A percentile compares a stretch with the other conserved stretches of the same genome.
These are phyloP conservation scores for Vigna mungo DNA, from an alignment of 306 rosid genomes.

Conservation along the genomic window DNA sequence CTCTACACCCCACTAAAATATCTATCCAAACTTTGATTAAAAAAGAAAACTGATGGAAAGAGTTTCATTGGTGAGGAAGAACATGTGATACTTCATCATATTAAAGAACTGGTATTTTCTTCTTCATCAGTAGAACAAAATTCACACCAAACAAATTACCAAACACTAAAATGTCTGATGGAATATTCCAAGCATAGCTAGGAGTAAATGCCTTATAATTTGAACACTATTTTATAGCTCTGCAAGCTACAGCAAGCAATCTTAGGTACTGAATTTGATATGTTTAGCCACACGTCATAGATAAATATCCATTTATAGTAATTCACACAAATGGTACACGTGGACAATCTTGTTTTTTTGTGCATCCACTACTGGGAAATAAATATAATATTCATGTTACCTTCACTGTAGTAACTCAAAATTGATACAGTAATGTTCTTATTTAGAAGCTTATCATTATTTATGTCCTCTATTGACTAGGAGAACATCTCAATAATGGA, in stretches of 20 bases:
- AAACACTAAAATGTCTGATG: background rate
- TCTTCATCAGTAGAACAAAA: conserved; percentile 10
- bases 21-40: conserved; percentile 1
- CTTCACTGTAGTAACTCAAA: background rate
- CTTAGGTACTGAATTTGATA: conserved; percentile 6
- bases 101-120: background rate
- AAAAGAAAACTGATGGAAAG: background rate
- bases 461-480: background rate
- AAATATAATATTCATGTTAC: background rate
- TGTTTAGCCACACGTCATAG: background rate
- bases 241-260: background rate
- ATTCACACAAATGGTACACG: background rate
- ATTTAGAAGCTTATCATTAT: background rate
- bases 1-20: conserved; percentile 24
- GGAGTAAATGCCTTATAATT: background rate
- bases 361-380: background rate
- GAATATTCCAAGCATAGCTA: background rate
- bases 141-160: background rate
- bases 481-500: background rate
- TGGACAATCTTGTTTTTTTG: background rate
- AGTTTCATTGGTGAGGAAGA: background rate
- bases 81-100: background rate
- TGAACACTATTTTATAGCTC: background rate
- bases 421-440: background rate
- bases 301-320: background rate